Percentiles rank a stretch among this genome's conserved stretches.
These are phyloP conservation scores for Gloeophyllum trabeum DNA, from an alignment of 768 basidiomycete genomes.

Conservation along the genomic window DNA sequence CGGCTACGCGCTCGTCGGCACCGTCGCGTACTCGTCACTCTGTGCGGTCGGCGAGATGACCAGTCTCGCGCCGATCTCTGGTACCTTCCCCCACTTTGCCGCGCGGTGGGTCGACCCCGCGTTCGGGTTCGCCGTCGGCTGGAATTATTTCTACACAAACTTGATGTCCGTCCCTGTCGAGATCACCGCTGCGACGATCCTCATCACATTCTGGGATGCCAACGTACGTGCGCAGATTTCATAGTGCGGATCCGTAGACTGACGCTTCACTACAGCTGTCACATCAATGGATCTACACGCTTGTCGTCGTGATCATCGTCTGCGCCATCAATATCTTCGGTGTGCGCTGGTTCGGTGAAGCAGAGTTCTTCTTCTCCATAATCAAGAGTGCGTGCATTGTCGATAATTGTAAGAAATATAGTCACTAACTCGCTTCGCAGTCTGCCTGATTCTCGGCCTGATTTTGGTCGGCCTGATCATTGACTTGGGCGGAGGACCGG, in stretches of 20 bases:
- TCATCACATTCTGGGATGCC: constrained; percentile 65
- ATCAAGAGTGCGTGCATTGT: constrained; percentile 40
- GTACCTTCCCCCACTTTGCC: constrained; percentile 62
- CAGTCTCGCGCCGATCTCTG: constrained; percentile 68
- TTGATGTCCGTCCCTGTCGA: constrained; percentile 63
- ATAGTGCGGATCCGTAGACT: background rate
- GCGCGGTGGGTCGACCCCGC: constrained; percentile 25
- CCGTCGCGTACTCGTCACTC: constrained; percentile 51
- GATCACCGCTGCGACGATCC: constrained; percentile 57
- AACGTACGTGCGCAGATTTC: constrained; percentile 25
- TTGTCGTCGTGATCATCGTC: constrained; percentile 44
- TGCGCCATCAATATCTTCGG: constrained; percentile 60
- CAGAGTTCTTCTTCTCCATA: constrained; percentile 56
- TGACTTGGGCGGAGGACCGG: constrained; percentile 70
- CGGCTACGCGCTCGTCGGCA: constrained; percentile 52
- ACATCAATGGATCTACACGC: constrained; percentile 45
- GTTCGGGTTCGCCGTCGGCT: constrained; percentile 22
- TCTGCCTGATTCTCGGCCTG: constrained; percentile 48
- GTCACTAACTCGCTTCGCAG: constrained; percentile 11
- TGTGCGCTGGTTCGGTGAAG: constrained; percentile 65
- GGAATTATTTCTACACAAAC: constrained; percentile 27
- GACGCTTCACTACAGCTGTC: constrained; percentile 1
- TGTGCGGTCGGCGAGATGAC: constrained; percentile 73
- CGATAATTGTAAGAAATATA: constrained; percentile 4
- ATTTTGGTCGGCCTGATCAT: constrained; percentile 56